Evolutionary conservation across 1,284 basidiomycete genomes (phyloP).

Genomic region (Marasmius oreades): DNA sequence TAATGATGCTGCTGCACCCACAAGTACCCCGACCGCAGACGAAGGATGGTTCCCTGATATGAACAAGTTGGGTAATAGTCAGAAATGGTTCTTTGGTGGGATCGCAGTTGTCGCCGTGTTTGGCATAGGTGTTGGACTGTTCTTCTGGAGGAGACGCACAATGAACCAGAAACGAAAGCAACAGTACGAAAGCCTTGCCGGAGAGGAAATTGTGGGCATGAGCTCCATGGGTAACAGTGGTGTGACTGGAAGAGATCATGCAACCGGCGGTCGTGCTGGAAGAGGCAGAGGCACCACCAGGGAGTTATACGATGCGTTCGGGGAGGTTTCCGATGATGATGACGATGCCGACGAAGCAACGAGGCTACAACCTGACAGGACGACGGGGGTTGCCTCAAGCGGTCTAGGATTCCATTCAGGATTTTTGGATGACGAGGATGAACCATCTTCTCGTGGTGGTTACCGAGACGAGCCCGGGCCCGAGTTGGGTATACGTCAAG

Average conservation of each 20-base stretch:
- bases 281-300: constrained; percentile 46
- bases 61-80: constrained; percentile 69
- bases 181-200: constrained; percentile 65
- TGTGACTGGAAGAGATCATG: constrained; percentile 29
- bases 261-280: constrained; percentile 5
- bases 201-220: constrained; percentile 76
- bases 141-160: constrained; percentile 68
- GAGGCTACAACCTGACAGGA: constrained; percentile 34
- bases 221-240: constrained; percentile 44
- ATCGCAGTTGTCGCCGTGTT: constrained; percentile 70
- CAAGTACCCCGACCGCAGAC: constrained; percentile 59
- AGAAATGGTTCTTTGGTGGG: constrained; percentile 85
- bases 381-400: constrained; percentile 21
- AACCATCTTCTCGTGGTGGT: constrained; percentile 24
- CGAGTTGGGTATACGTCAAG: too few relatives aligned
- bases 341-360: constrained; percentile 68
- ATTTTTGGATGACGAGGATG: constrained; percentile 48
- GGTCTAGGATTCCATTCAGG: constrained; percentile 39
- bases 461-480: not conserved
- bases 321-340: constrained; percentile 71
- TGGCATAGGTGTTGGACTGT: constrained; percentile 57
- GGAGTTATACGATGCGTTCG: constrained; percentile 91
- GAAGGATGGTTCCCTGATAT: constrained; percentile 88
- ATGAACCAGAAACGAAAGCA: constrained; percentile 39
- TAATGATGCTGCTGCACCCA: constrained; percentile 30